Evolutionary conservation across 495 filamentous ascomycete species (phyloP).

Genomic region (Podospora fimiseda): DNA sequence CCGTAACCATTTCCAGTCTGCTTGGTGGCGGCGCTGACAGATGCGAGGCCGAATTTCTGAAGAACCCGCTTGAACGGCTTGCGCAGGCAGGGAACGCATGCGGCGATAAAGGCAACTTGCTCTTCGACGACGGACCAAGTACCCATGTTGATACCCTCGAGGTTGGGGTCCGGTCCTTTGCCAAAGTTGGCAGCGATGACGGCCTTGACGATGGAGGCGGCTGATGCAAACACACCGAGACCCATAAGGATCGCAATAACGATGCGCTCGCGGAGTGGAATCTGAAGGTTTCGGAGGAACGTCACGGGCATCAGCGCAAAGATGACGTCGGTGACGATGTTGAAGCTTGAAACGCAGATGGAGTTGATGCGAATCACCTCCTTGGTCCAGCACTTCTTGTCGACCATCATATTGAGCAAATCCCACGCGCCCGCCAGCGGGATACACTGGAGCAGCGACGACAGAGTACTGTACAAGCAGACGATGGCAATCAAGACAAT

Average conservation of each 20-base stretch:
- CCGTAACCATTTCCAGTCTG: too few species aligned
- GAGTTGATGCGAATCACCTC: conserved; percentile 9
- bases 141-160: conserved; percentile 14
- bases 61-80: conserved; percentile 13
- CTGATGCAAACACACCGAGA: conserved; percentile 16
- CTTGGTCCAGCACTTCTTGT: conserved; percentile 11
- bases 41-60: conserved; percentile 5
- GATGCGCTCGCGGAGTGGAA: conserved; percentile 16
- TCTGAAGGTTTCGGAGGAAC: conserved; percentile 14
- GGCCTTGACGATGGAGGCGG: conserved; percentile 16
- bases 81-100: conserved; percentile 15
- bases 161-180: conserved; percentile 8
- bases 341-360: conserved; percentile 15
- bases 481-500: conserved; percentile 8
- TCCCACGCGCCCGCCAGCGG: conserved; percentile 15
- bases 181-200: conserved; percentile 13
- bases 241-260: conserved; percentile 16
- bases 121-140: conserved; percentile 15
- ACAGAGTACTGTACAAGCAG: conserved; percentile 11
- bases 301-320: conserved; percentile 16
- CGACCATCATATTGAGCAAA: conserved; percentile 5
- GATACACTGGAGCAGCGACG: conserved; percentile 11
- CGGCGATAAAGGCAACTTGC: conserved; percentile 17
- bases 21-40: neutral
- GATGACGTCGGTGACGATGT: conserved; percentile 18